phyloP scores from a whole-genome alignment of 2,329 filamentous ascomycete species.

The Triangularia verruculosa region DNA sequence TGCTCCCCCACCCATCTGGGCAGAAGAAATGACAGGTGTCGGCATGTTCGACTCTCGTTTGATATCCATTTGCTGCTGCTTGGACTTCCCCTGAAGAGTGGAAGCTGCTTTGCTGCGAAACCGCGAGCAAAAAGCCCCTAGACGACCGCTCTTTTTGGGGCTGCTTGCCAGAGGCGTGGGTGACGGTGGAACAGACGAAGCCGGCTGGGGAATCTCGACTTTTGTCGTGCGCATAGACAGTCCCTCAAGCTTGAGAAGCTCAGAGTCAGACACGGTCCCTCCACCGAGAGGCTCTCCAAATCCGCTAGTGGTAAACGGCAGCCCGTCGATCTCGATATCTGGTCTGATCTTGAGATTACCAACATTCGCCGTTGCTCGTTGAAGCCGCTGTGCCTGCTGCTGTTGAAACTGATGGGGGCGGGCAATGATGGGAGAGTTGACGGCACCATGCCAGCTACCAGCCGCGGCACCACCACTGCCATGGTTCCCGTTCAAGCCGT shows the following conservation, averaged over 20 bases:
- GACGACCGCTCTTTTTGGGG: slow-evolving; percentile 29
- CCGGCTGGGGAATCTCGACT: slow-evolving; percentile 19
- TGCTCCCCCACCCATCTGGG: slow-evolving; percentile 2
- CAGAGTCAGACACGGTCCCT: slow-evolving; percentile 33
- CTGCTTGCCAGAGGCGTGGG: slow-evolving; percentile 24
- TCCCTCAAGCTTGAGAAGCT: slow-evolving; percentile 35
- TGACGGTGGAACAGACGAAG: slow-evolving; percentile 23
- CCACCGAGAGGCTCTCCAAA: slow-evolving; percentile 19
- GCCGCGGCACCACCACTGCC: background rate
- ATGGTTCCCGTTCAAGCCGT: background rate
- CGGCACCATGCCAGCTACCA: background rate
- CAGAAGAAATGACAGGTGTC: slow-evolving; percentile 15
- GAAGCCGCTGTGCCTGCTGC: slow-evolving; percentile 2
- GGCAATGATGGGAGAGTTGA: background rate
- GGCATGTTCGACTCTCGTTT: slow-evolving; percentile 18
- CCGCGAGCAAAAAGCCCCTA: slow-evolving; percentile 33
- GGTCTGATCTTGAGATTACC: background rate
- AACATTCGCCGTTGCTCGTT: slow-evolving; percentile 9
- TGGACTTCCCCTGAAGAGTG: slow-evolving; percentile 14
- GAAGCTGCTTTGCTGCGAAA: slow-evolving; percentile 31
- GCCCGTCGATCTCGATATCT: slow-evolving; percentile 1
- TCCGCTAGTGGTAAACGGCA: slow-evolving; percentile 1
- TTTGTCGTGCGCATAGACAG: slow-evolving; percentile 32
- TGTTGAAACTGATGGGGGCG: background rate
- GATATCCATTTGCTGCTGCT: slow-evolving; percentile 3